These are phyloP conservation scores for Wickerhamomyces silvicola DNA, from an alignment of 805 yeast genomes.

Conservation along the genomic window DNA sequence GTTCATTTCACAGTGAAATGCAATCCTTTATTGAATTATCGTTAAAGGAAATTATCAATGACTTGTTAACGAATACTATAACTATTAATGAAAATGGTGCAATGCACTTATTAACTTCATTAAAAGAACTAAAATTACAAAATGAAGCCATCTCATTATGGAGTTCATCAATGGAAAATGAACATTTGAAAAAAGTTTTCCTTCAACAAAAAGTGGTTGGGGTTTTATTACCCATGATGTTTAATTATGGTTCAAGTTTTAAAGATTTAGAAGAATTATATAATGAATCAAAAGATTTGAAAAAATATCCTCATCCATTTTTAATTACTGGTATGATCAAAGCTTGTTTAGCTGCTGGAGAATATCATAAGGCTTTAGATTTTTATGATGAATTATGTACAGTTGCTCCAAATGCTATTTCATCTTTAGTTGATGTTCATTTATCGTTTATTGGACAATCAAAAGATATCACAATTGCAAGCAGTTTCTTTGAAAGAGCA, in stretches of 20 bases:
- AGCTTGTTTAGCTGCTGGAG: conserved; percentile 60
- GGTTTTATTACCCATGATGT: conserved; percentile 59
- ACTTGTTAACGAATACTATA: conserved; percentile 38
- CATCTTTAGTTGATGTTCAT: conserved; percentile 67
- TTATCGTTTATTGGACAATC: conserved; percentile 73
- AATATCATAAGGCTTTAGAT: conserved; percentile 58
- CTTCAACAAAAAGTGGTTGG: conserved; percentile 63
- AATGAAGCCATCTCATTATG: conserved; percentile 64
- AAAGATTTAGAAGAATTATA: conserved; percentile 55
- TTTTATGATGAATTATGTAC: conserved; percentile 55
- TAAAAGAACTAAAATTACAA: conserved; percentile 52
- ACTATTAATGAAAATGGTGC: conserved; percentile 46
- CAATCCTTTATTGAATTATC: conserved; percentile 43
- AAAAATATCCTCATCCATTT: conserved; percentile 29
- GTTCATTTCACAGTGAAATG: conserved; percentile 49
- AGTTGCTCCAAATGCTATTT: conserved; percentile 34
- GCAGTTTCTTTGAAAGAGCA: conserved; percentile 69
- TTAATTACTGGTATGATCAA: conserved; percentile 68
- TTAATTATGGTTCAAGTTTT: conserved; percentile 53
- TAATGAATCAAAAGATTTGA: conserved; percentile 33
- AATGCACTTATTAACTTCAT: conserved; percentile 50
- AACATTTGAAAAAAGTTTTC: conserved; percentile 36
- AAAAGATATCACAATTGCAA: conserved; percentile 64
- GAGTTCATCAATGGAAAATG: conserved; percentile 53
- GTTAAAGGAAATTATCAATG: conserved; percentile 45